A percentile compares a stretch with the other conserved stretches of the same genome.
Evolutionary conservation across 2,329 filamentous ascomycete genomes (phyloP).

Genomic region (Cladophialophora psammophila): DNA sequence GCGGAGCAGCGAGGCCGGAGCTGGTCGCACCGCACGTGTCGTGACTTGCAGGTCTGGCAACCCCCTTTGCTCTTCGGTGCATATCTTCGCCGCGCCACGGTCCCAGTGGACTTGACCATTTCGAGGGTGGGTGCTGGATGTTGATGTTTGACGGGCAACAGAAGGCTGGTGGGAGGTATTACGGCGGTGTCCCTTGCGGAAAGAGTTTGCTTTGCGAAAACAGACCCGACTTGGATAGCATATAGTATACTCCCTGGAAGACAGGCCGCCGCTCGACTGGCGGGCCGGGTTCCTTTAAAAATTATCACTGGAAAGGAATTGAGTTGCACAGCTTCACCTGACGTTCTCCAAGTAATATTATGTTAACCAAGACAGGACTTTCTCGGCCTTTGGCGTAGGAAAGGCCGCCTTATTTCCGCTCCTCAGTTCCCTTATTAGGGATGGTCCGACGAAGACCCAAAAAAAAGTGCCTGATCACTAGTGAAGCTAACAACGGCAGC

Average conservation of each 20-base stretch:
- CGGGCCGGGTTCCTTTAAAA: too few relatives aligned
- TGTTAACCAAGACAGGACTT: background rate
- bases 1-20: conserved; percentile 11
- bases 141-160: background rate
- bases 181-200: background rate
- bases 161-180: background rate
- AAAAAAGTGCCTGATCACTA: background rate
- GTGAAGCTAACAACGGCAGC: too few relatives aligned
- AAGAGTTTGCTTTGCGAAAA: background rate
- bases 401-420: background rate
- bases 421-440: background rate
- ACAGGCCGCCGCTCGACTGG: background rate
- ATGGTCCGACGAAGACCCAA: background rate
- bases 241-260: background rate
- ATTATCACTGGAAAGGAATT: background rate
- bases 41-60: conserved; percentile 5
- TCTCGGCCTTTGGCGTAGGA: background rate
- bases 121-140: background rate
- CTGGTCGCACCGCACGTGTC: conserved; percentile 20
- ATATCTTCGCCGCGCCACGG: conserved; percentile 6
- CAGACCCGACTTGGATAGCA: background rate
- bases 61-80: conserved; percentile 11
- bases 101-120: background rate
- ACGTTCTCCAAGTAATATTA: background rate
- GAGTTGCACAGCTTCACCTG: background rate